Base-by-base conservation (phyloP, 768 basidiomycete genomes). In the Boletales sp. region DNA sequence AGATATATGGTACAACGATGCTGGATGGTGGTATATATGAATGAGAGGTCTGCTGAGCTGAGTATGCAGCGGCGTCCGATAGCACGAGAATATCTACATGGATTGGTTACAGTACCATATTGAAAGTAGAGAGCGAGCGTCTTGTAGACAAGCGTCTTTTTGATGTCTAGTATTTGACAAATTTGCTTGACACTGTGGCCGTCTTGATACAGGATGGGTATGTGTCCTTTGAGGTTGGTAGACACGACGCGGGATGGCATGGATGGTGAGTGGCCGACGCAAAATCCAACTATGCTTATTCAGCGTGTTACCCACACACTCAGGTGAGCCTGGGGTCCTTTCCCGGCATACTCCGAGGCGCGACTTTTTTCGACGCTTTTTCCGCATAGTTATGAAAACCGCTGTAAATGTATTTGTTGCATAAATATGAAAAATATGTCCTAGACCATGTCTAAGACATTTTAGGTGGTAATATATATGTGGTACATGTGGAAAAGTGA, bases 1-100 rank as follows among this genome's bases (percentile, higher is more conserved):
- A 56, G 55, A n/a, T 53, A 56, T 14, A 56, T 47, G 5, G 45
- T 48, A 19, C 18, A 41, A 11, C 2, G 12, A 31, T 51, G 31
- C 4, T 50, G 17, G 29, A 51, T 18, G 1, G 44, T 0, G 9
- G 8, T 15, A 4, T n/a, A 40, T 15, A 51, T 40, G 6, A 48
- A 47, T 8, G 2, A 11, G 27, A n/a, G n/a, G n/a, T n/a, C n/a
- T n/a, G n/a, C n/a, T 8, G 19, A 31, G 36, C 7, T 47, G 37
- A 55, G 50, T 12, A 47, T 5, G 18, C n/a, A 10, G 7, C 18
- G 31, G 38, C 10, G 18, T 18, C 49, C 8, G 3, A 15, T 9
- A 5, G 12, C 1, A 11, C 19, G 5, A 27, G 40, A 53, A 17
- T 53, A 53, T 36, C 1, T 45, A n/a, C 12, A 7, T 0, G 36